Evolutionary conservation across 495 filamentous ascomycete genomes (phyloP).

Genomic region (Penicillium bovifimosum): DNA sequence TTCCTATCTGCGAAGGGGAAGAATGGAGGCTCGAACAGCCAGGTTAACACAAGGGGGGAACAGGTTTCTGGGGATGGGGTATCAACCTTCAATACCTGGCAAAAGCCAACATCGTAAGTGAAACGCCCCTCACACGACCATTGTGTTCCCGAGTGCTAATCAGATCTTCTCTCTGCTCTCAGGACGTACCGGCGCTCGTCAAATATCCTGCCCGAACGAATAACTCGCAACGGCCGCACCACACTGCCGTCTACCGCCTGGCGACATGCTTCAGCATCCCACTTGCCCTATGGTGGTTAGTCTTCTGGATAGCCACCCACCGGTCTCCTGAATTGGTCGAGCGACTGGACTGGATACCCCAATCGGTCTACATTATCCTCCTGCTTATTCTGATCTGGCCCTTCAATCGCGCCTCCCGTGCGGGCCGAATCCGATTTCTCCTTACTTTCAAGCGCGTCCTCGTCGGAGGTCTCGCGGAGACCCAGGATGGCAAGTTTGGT

Average conservation of each 20-base stretch:
- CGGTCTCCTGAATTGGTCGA: constrained; percentile 61
- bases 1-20: not conserved
- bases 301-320: constrained; percentile 79
- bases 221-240: constrained; percentile 60
- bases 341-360: constrained; percentile 72
- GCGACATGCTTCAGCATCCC: constrained; percentile 68
- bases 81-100: constrained; percentile 78
- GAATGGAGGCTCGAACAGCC: not conserved
- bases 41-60: constrained; percentile 3
- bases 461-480: constrained; percentile 73
- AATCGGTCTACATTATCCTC: constrained; percentile 68
- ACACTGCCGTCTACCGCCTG: constrained; percentile 76
- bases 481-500: constrained; percentile 82
- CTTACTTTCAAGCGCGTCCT: constrained; percentile 63
- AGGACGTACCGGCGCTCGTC: constrained; percentile 76
- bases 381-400: constrained; percentile 66
- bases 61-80: constrained; percentile 89
- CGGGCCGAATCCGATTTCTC: constrained; percentile 72
- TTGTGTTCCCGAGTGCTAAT: not conserved
- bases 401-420: constrained; percentile 59
- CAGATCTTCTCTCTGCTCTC: not conserved
- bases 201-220: constrained; percentile 67
- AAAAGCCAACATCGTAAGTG: constrained; percentile 61
- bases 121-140: not conserved
- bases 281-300: constrained; percentile 59